These are phyloP conservation scores for Berberis thunbergii DNA, from an alignment of 164 flowering plant genomes.

Conservation along the genomic window DNA sequence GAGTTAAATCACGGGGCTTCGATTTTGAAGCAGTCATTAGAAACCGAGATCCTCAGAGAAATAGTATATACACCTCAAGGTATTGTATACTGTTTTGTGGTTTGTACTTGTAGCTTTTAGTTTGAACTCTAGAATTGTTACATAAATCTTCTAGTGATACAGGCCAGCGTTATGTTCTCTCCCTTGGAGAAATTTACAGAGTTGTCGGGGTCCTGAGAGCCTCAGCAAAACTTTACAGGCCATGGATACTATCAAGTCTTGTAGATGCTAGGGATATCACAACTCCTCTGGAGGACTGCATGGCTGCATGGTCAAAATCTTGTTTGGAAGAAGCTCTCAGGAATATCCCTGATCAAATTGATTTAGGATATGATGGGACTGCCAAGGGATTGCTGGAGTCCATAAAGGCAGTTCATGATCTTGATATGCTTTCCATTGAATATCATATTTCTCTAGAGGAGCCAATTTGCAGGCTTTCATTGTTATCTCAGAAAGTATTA, in stretches of 20 bases:
- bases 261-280: conserved; percentile 20
- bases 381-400: conserved; percentile 37
- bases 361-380: conserved; percentile 20
- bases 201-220: conserved; percentile 47
- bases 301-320: conserved; percentile 50
- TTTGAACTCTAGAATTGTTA: not conserved
- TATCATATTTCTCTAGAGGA: conserved; percentile 21
- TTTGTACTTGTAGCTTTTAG: not conserved
- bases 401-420: conserved; percentile 31
- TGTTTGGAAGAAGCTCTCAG: conserved; percentile 64
- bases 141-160: conserved; percentile 9
- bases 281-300: conserved; percentile 47
- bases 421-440: conserved; percentile 38
- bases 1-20: conserved; percentile 68
- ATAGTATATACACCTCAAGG: conserved; percentile 55
- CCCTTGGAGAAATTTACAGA: conserved; percentile 79
- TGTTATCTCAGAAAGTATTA: conserved; percentile 28
- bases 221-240: conserved; percentile 56
- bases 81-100: conserved; percentile 8
- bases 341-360: conserved; percentile 19
- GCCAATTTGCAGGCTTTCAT: conserved; percentile 46
- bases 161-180: conserved; percentile 55
- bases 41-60: conserved; percentile 32
- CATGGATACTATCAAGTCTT: conserved; percentile 47
- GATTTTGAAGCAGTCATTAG: conserved; percentile 55